phyloP scores from a whole-genome alignment of 192 early-diverging fungal species.

The Linderina pennispora region DNA sequence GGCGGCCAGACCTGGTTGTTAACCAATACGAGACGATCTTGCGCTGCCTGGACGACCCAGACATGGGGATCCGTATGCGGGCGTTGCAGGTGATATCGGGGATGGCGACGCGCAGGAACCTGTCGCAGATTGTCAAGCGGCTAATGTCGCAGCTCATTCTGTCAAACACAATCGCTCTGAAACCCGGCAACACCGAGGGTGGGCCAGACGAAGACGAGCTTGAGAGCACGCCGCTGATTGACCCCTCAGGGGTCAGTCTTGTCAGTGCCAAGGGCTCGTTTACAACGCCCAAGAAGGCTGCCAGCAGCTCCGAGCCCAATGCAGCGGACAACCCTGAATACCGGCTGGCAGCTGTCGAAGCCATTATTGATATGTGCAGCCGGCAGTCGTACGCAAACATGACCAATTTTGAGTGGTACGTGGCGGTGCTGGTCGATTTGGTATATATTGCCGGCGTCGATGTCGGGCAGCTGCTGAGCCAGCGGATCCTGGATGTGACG shows the following conservation, averaged over 20 bases:
- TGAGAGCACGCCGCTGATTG: constrained; percentile 1
- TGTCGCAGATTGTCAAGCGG: constrained; percentile 75
- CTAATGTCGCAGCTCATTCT: constrained; percentile 71
- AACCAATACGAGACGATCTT: constrained; percentile 81
- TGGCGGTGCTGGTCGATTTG: constrained; percentile 72
- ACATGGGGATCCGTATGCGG: constrained; percentile 85
- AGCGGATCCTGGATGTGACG: constrained; percentile 82
- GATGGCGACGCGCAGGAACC: constrained; percentile 75
- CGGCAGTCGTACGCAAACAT: constrained; percentile 79
- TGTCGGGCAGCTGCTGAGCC: constrained; percentile 62
- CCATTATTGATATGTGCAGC: constrained; percentile 77
- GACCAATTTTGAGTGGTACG: constrained; percentile 95
- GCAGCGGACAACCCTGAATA: constrained; percentile 56
- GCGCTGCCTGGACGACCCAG: constrained; percentile 85
- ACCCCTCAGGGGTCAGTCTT: constrained; percentile 19
- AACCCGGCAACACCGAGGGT: constrained; percentile 3
- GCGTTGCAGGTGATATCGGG: constrained; percentile 80
- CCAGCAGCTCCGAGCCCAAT: constrained; percentile 4
- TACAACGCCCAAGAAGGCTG: constrained; percentile 1
- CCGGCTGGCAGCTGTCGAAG: constrained; percentile 72
- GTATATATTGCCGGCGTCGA: constrained; percentile 70
- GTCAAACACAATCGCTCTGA: constrained; percentile 43
- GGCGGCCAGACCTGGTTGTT: constrained; percentile 76
- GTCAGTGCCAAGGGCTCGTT: constrained; percentile 27
- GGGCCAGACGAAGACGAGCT: constrained; percentile 15